Evolutionary conservation across 805 yeast genomes (phyloP), one percentile per base, ranked within the genome.

Genomic region (Teunomyces cretensis): DNA sequence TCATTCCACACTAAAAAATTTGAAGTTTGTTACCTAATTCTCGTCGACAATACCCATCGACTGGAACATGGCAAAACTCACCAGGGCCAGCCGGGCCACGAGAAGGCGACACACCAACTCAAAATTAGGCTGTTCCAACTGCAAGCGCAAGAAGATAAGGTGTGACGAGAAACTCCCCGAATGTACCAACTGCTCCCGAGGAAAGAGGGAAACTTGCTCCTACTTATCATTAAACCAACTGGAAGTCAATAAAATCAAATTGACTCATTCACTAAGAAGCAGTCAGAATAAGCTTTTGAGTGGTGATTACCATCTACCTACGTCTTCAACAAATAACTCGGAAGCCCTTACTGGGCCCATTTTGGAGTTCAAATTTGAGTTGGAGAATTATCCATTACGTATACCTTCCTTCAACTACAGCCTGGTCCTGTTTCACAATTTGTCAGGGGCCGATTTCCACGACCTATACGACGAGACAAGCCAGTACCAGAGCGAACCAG

Each of bases 21-120:
- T 7, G 22, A 35, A 35, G 27, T 12, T 28, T n/a, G 22, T 35
- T 22, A 35, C 28, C 22, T 19, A 19, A 22, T n/a, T 17, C n/a
- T 24, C 13, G 28, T 24, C 38, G 9, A 6, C 28, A 35, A 24
- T 24, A 35, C 28, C n/a, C n/a, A n/a, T n/a, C n/a, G 17, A 35
- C 22, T n/a, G 28, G 27, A 35, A n/a, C 11, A 39, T 39, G 42
- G 15, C 42, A 11, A 39, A 39, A 39, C 11, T 9, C 35, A 30
- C 15, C 11, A 14, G 30, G 35, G 26, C 17, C 9, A 19, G 12
- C 19, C 17, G 33, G 11, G 33, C 36, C 15, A 49, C 58, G 16
- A 46, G 68, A 31, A 49, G 64, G 41, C 52, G 49, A 42, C 68
- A 63, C 48, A 63, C 68, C 4, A 63, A 63, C 48, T 58, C 64